Evolutionary conservation across 2,329 filamentous ascomycete species (phyloP), one percentile per base, ranked within the genome.

Genomic region (Diaporthe sp.): DNA sequence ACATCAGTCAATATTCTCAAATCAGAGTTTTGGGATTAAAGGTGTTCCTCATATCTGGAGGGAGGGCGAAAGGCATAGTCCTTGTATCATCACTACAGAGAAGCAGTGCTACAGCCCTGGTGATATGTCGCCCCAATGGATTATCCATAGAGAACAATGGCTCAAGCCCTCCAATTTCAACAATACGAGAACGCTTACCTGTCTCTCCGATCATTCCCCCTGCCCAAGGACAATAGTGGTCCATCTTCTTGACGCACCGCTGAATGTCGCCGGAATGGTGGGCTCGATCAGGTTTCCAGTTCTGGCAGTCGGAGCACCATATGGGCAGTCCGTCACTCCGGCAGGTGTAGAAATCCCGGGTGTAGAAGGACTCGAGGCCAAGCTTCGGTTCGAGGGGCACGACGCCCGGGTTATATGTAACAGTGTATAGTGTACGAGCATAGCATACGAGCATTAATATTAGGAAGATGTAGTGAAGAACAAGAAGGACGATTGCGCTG

Each of bases 171-270:
- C n/a, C 30, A 7, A 22, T 7, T 25, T 19, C 12, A 7, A 30
- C 57, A 30, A 77, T 66, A 76, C n/a, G 19, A 8, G 17, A 19
- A 12, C 17, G 83, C 89, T 81, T 79, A 91, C 89, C 91, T 2
- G 91, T 95, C 82, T 98, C 96, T 0, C 92, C 93, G 13, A 99
- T 92, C 77, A 98, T 94, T 30, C 96, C 97, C 5, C 96, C 96
- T n/a, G 97, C 96, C 94, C 93, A 98, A 0, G 96, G 97, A 80
- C 97, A 99, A 80, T 96, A 97, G 81, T 98, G 96, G 77, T 98
- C 96, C 93, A 98, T 97, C 80, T 97, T 97, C 54, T 89, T 86
- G 30, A 97, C 93, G 80, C 96, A 98, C 57, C 95, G 89, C 67
- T 91, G 91, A 17, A 97, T 86, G 81, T 97, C 94, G 70, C 92